These are phyloP conservation scores for Penicillium argentinense DNA, from an alignment of 495 filamentous ascomycete species.

Conservation along the genomic window DNA sequence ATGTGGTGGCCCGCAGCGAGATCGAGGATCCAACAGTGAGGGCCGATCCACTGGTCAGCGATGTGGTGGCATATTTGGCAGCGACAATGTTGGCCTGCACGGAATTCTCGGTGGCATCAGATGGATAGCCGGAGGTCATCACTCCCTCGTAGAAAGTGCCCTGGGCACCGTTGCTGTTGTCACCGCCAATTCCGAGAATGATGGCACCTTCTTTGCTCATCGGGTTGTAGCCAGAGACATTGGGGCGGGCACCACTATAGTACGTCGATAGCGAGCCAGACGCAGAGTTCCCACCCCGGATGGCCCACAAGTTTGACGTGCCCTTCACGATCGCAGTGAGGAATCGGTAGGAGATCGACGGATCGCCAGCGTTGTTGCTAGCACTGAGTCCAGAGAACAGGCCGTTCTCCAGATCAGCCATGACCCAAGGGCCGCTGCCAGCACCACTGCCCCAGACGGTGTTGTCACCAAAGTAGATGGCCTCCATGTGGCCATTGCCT, in stretches of 20 bases:
- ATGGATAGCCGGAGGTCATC: conserved; percentile 58
- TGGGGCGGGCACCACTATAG: conserved; percentile 53
- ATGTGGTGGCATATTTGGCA: conserved; percentile 49
- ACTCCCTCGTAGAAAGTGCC: conserved; percentile 63
- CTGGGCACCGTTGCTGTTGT: conserved; percentile 55
- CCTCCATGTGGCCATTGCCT: conserved; percentile 60
- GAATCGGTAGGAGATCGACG: conserved; percentile 50
- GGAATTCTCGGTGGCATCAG: conserved; percentile 52
- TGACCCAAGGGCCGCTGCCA: conserved; percentile 58
- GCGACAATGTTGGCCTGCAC: conserved; percentile 60
- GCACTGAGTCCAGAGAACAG: conserved; percentile 51
- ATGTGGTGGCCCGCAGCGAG: conserved; percentile 51
- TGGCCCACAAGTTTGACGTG: conserved; percentile 49
- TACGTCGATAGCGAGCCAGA: conserved; percentile 55
- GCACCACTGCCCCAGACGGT: conserved; percentile 51
- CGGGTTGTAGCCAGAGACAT: conserved; percentile 51
- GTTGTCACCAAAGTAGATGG: conserved; percentile 56
- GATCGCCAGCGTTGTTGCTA: conserved; percentile 43
- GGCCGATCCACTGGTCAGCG: conserved; percentile 47
- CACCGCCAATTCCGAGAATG: conserved; percentile 58
- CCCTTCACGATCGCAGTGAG: conserved; percentile 55
- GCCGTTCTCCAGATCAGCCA: conserved; percentile 62
- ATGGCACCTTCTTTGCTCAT: conserved; percentile 63
- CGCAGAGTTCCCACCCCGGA: conserved; percentile 53
- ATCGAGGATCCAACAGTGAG: conserved; percentile 49